phyloP scores from a whole-genome alignment of 2,329 filamentous ascomycete species.

The Albophoma yamanashiensis region DNA sequence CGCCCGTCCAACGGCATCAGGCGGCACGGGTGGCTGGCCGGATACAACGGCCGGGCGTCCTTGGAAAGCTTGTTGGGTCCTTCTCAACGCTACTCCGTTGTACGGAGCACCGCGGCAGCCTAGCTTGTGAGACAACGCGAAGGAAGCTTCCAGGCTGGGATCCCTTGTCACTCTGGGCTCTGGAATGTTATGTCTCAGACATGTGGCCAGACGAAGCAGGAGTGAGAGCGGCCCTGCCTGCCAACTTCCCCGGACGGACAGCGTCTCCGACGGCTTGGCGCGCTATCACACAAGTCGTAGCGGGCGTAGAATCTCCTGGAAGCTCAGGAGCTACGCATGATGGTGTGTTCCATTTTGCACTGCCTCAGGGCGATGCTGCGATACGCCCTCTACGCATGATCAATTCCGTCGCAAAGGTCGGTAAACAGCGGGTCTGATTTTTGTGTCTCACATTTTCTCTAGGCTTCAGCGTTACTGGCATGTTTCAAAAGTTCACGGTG shows the following conservation, averaged over 20 bases:
- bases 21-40: neutral
- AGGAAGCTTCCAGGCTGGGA: neutral
- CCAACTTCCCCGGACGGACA: neutral
- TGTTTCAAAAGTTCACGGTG: neutral
- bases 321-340: neutral
- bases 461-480: neutral
- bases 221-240: neutral
- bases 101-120: neutral
- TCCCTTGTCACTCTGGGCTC: neutral
- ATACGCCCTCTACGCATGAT: neutral
- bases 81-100: neutral
- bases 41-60: neutral
- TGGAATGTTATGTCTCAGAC: conserved; percentile 1
- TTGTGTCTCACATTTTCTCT: neutral
- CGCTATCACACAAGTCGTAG: neutral
- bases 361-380: neutral
- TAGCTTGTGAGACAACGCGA: neutral
- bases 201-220: neutral
- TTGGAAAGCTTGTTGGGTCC: neutral
- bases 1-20: neutral
- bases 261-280: conserved; percentile 1
- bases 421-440: neutral
- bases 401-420: neutral
- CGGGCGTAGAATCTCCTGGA: neutral
- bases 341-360: conserved; percentile 1